Percentiles rank a stretch among this genome's conserved stretches.
These are phyloP conservation scores for Lipomyces starkeyi DNA, from an alignment of 805 yeast genomes.

Conservation along the genomic window DNA sequence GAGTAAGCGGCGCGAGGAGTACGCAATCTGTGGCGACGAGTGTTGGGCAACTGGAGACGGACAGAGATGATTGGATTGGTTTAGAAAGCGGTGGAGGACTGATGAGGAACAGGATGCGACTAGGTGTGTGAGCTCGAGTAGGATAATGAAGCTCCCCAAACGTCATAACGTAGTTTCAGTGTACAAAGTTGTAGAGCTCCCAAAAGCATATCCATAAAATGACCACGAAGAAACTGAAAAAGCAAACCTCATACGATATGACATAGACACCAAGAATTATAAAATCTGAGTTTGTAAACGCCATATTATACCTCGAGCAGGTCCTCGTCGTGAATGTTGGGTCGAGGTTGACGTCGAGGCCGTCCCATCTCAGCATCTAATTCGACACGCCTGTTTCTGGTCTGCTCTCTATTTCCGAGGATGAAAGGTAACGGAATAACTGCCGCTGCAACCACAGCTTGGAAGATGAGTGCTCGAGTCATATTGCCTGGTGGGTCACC, in stretches of 20 bases:
- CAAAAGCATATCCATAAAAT: neutral
- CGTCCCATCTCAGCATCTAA: slow-evolving; percentile 12
- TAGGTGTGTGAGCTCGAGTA: too few relatives aligned
- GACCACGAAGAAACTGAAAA: neutral
- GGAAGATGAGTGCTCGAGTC: slow-evolving; percentile 45
- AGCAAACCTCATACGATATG: neutral
- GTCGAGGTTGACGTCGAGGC: neutral
- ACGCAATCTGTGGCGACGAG: slow-evolving; percentile 63
- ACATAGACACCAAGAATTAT: neutral
- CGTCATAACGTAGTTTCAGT: too few relatives aligned
- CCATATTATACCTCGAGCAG: neutral
- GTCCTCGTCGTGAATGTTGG: neutral
- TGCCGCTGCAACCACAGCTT: slow-evolving; percentile 44
- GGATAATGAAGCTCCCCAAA: too few relatives aligned
- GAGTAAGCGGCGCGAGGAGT: slow-evolving; percentile 56
- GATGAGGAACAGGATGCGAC: too few relatives aligned
- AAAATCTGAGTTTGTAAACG: neutral
- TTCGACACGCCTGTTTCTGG: slow-evolving; percentile 27
- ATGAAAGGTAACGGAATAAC: slow-evolving; percentile 41
- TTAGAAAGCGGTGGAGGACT: neutral
- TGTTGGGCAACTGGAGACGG: slow-evolving; percentile 65
- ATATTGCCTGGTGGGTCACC: slow-evolving; percentile 46
- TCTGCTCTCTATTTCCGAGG: slow-evolving; percentile 19
- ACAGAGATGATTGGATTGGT: slow-evolving; percentile 48
- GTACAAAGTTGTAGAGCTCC: too few relatives aligned